phyloP scores from a whole-genome alignment of 495 filamentous ascomycete species.

The Hypoxylon trugodes region DNA sequence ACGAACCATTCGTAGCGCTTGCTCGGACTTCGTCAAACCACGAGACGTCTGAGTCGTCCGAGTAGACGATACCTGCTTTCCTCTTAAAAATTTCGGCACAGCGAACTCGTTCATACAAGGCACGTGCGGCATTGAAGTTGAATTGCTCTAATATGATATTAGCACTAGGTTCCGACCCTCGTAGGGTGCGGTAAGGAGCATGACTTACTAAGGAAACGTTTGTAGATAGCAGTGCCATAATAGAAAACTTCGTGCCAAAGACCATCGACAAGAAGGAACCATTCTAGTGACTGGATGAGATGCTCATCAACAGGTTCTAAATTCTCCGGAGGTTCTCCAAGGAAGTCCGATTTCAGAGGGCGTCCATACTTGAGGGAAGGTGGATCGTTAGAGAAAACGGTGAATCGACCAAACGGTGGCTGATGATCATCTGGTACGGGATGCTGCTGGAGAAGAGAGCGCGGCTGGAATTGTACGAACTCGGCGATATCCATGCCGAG shows the following conservation, averaged over 20 bases:
- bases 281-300: conserved; percentile 83
- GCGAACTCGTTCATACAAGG: conserved; percentile 61
- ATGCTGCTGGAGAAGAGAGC: conserved; percentile 59
- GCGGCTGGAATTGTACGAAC: conserved; percentile 63
- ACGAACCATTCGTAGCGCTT: conserved; percentile 45
- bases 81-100: conserved; percentile 52
- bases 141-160: conserved; percentile 50
- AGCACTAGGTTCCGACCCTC: conserved; percentile 38
- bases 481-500: conserved; percentile 58
- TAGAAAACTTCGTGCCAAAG: conserved; percentile 76
- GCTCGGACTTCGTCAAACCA: conserved; percentile 54
- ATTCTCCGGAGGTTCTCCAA: conserved; percentile 66
- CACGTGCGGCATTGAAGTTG: conserved; percentile 71
- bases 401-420: conserved; percentile 53
- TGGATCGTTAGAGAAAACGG: conserved; percentile 56
- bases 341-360: conserved; percentile 67
- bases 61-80: conserved; percentile 45
- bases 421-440: conserved; percentile 27
- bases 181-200: neutral
- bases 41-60: conserved; percentile 45
- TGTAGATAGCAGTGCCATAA: conserved; percentile 73
- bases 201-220: conserved; percentile 73
- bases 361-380: conserved; percentile 57
- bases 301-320: conserved; percentile 66
- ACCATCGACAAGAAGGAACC: conserved; percentile 77